Base-by-base conservation (phyloP, 163 green algal species). In the Trebouxia gelatinosa region DNA sequence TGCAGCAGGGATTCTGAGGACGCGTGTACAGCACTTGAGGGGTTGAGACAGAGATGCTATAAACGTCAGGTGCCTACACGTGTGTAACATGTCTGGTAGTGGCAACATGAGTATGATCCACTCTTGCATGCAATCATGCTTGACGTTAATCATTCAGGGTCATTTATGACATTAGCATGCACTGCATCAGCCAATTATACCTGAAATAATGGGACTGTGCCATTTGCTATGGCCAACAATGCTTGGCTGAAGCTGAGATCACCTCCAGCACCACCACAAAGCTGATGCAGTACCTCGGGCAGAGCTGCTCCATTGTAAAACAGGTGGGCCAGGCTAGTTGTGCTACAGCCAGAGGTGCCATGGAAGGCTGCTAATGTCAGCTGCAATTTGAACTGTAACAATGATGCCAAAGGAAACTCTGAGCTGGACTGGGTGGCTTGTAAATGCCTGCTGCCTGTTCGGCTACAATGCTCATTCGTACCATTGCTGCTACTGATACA, bases 331-430 rank as follows among this genome's bases (percentile, higher is more conserved):
- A 70, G 32, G 61, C 61, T 70, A 17, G 43, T 17, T 48, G 7
- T 46, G 61, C 34, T 48, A 34, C 61, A 70, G 6, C 61, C 61
- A 48, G 61, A 48, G 32, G 61, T 70, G 61, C 32, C 34, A 29
- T 21, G 2, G 28, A 70, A 70, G 32, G 61, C 61, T 16, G 61
- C 61, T 34, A 70, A 34, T n/a, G 32, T 38, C 1, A 70, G 17
- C 1, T 46, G 16, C 28, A 17, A 29, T 19, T 70, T 70, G 61
- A 70, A 70, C 21, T 26, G 21, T 6, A 70, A 34, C 61, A 70
- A 16, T 31, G 61, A 70, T 29, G 61, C 32, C 32, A 70, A 48
- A 23, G 61, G 61, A 31, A 70, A 70, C 1, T 13, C 9, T 29
- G 61, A 70, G 17, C 6, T 17, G 9, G 34, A 7, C 43, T 54